Evolutionary conservation across 345 rosid species (phyloP), one percentile per base, ranked within the genome.

Genomic region (Aegle marmelos): DNA sequence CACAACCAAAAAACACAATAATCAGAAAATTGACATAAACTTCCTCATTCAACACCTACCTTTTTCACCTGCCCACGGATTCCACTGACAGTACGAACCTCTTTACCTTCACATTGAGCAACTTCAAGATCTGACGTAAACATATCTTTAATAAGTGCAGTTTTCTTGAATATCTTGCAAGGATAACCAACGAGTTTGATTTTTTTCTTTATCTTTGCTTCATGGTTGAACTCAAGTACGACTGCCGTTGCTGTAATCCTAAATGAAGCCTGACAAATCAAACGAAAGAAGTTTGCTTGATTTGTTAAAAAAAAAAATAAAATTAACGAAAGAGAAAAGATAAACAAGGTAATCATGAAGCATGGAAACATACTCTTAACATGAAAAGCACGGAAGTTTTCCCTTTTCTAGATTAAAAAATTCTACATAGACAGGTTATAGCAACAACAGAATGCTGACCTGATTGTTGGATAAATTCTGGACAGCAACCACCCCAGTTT

Each of bases 111-210:
- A 86, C 85, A 92, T 71, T 92, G 88, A 80, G 95, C 98, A 71
- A 96, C 84, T 81, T 96, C 98, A 62, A 96, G 95, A 86, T 96
- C 97, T 45, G 99, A 94, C 58, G 97, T 96, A 84, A 96, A 94
- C 98, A 94, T 96, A 82, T 91, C 91, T 78, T 86, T 91, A 64
- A 94, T 85, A 66, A 94, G 87, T 22, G 99, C 98, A 22, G 97
- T 96, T 82, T 92, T 96, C 85, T 90, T 96, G 85, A 88, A 88
- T 65, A 96, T 94, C 87, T 89, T 96, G 88, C 89, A 89, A 41
- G 99, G 99, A 80, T 91, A 75, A 75, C 99, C 98, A 57, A 90
- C 96, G 83, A 96, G 75, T 85, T 96, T 96, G 77, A 90, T 82
- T 89, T 94, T 96, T 90, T 96, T 94, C 83, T 82, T 79, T 80